Conservation (phyloP, 2,329 filamentous ascomycete species). For the Chaetomium strumarium region DNA sequence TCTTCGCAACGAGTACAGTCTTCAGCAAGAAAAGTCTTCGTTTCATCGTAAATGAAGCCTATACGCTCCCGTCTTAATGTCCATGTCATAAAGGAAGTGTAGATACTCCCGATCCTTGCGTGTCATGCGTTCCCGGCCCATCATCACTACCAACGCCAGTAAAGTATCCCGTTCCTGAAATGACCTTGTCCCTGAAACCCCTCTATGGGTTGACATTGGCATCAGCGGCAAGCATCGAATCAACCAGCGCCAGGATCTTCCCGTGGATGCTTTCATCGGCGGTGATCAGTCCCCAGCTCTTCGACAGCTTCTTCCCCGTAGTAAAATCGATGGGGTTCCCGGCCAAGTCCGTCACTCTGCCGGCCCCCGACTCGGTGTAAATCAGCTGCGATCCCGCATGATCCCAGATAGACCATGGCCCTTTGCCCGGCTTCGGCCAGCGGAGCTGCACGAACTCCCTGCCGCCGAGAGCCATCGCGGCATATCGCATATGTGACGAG, state of each 20-base stretch:
- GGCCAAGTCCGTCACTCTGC: slow-evolving; percentile 21
- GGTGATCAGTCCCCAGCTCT: slow-evolving; percentile 21
- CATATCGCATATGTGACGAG: slow-evolving; percentile 24
- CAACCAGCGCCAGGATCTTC: slow-evolving; percentile 14
- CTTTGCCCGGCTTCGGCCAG: slow-evolving; percentile 10
- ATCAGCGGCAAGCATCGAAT: slow-evolving; percentile 5
- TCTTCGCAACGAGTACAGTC: too few relatives aligned
- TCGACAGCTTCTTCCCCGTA: slow-evolving; percentile 15
- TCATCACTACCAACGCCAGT: neutral
- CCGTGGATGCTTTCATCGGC: slow-evolving; percentile 20
- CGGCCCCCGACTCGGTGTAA: slow-evolving; percentile 22
- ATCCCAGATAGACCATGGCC: slow-evolving; percentile 20
- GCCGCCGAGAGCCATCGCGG: slow-evolving; percentile 21
- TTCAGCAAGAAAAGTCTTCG: too few relatives aligned
- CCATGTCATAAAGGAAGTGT: too few relatives aligned
- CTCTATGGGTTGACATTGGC: neutral
- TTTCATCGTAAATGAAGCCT: too few relatives aligned
- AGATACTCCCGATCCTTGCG: too few relatives aligned
- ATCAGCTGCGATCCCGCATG: slow-evolving; percentile 25
- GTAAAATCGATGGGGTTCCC: slow-evolving; percentile 21
- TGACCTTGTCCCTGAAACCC: too few relatives aligned
- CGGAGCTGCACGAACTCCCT: slow-evolving; percentile 19
- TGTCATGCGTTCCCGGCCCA: too few relatives aligned
- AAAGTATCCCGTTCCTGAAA: neutral
- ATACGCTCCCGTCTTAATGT: too few relatives aligned